Evolutionary conservation across 495 filamentous ascomycete genomes (phyloP).

Genomic region (Monascus purpureus): DNA sequence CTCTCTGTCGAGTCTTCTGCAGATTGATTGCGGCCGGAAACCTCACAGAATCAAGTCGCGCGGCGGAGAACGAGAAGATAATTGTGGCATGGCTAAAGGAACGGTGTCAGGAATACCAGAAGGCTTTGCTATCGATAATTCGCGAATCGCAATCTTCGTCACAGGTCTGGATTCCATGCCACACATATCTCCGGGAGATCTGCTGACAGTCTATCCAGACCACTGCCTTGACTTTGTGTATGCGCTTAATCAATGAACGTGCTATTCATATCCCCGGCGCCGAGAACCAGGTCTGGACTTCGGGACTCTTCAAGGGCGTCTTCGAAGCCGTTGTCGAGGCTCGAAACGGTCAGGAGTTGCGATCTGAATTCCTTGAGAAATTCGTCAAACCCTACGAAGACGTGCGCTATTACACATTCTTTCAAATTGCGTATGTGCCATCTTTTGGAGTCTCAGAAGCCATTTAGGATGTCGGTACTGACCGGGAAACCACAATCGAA

Average conservation of each 20-base stretch:
- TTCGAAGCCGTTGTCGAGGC: constrained; percentile 47
- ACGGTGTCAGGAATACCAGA: constrained; percentile 54
- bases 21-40: constrained; percentile 65
- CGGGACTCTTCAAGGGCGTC: constrained; percentile 45
- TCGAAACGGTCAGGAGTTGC: constrained; percentile 38
- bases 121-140: constrained; percentile 39
- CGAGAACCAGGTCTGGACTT: constrained; percentile 51
- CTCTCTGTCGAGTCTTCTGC: constrained; percentile 81
- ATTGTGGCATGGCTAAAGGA: constrained; percentile 69
- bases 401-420: constrained; percentile 68
- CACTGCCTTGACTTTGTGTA: constrained; percentile 59
- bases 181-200: constrained; percentile 8
- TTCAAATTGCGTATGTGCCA: constrained; percentile 47
- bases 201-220: constrained; percentile 19
- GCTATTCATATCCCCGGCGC: constrained; percentile 43
- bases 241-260: constrained; percentile 73
- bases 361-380: constrained; percentile 58
- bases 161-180: constrained; percentile 18
- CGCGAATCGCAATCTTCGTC: constrained; percentile 33
- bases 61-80: constrained; percentile 56
- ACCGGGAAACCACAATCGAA: constrained; percentile 18
- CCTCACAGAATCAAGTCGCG: constrained; percentile 45
- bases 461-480: background rate
- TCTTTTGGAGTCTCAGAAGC: background rate
- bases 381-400: constrained; percentile 73